Evolutionary conservation across 768 basidiomycete species (phyloP), one percentile per base, ranked within the genome.

Genomic region (Boletus eberwhitei): DNA sequence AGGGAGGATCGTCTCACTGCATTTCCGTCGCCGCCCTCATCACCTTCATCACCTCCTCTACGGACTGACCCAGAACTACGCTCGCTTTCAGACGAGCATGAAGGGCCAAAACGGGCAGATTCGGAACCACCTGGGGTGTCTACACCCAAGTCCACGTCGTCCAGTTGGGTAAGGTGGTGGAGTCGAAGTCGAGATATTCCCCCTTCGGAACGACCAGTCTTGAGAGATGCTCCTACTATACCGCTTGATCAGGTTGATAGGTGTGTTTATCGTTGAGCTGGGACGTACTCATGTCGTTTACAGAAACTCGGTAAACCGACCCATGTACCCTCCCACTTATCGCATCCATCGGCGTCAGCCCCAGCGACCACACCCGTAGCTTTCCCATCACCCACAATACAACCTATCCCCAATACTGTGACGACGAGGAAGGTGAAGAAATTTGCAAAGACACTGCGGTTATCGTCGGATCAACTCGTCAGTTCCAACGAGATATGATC

Each of bases 401-500:
- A 62, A 53, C 72, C 77, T 16, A 54, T 69, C 13, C 42, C 58
- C 22, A 55, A 63, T 36, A 19, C 55, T n/a, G 42, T 53, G 22
- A 35, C 48, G 1, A 39, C 41, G 5, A 40, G 44, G 34, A 61
- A 56, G 22, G 59, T 64, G 48, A 82, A 82, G 66, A 87, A 82
- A 64, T 98, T 83, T 66, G 94, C 90, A 9, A 98, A 99, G 75
- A 93, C 96, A 0, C 72, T 99, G 54, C 81, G 97, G 7, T 72
- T 99, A 55, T 93, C 95, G 0, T 97, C 94, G 5, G 93, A 96
- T 61, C 97, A 99, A 68, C 79, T 99, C 39, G 93, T 94, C 62
- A 65, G 85, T 64, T 32, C 24, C 5, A 0, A 45, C 46, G 12
- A 32, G 21, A 21, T 29, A n/a, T 26, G 29, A 32, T 40, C 0